These are phyloP conservation scores for Diaporthe sp. DNA, from an alignment of 2,329 filamentous ascomycete genomes.

Conservation along the genomic window DNA sequence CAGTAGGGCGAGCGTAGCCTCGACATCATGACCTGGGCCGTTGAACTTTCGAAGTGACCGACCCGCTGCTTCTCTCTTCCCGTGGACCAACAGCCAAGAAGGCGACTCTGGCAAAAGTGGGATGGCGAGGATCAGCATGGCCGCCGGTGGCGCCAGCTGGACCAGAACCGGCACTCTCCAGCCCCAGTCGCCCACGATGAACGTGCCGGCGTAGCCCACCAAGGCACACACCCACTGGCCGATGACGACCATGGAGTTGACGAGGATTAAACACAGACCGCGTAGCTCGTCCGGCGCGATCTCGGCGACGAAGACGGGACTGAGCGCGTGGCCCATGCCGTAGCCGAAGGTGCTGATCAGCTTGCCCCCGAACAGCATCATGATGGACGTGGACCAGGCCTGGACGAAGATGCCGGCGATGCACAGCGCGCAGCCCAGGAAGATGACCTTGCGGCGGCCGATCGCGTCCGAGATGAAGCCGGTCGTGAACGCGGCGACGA, in stretches of 20 bases:
- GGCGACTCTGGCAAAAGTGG: conserved; percentile 3
- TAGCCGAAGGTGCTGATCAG: conserved; percentile 48
- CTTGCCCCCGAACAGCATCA: conserved; percentile 49
- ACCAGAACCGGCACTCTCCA: conserved; percentile 50
- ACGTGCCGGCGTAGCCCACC: conserved; percentile 44
- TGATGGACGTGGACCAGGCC: conserved; percentile 44
- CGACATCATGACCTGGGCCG: background rate
- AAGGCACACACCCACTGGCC: conserved; percentile 49
- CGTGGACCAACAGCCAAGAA: background rate
- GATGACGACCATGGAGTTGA: conserved; percentile 52
- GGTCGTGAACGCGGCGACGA: conserved; percentile 48
- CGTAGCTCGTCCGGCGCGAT: conserved; percentile 49
- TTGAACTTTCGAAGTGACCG: conserved; percentile 6
- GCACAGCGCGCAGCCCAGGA: conserved; percentile 44
- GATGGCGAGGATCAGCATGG: conserved; percentile 49
- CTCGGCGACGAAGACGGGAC: conserved; percentile 51
- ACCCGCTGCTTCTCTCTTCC: conserved; percentile 5
- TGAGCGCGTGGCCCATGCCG: conserved; percentile 49
- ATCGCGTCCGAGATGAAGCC: conserved; percentile 47
- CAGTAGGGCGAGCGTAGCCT: background rate
- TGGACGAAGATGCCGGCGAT: conserved; percentile 47
- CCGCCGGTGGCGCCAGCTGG: conserved; percentile 47
- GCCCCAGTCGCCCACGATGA: conserved; percentile 44
- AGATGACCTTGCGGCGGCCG: conserved; percentile 47
- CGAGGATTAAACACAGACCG: conserved; percentile 47